These are phyloP conservation scores for Nemania abortiva DNA, from an alignment of 2,329 filamentous ascomycete species.

Conservation along the genomic window DNA sequence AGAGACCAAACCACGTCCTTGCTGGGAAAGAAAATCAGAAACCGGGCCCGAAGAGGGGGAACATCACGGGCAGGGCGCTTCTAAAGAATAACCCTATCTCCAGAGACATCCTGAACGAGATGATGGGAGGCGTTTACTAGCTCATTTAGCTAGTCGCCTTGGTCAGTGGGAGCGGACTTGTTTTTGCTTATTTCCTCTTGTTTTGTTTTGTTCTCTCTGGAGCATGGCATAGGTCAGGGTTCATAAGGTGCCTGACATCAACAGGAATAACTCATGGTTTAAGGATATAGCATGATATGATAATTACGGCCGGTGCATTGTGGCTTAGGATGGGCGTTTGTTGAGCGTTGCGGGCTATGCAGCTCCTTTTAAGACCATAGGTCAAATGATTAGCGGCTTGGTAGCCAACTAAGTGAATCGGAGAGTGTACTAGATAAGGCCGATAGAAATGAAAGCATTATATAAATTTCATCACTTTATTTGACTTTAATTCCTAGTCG, in stretches of 20 bases:
- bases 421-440: too few relatives aligned
- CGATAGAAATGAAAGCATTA: too few relatives aligned
- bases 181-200: too few relatives aligned
- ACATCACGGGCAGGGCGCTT: constrained; percentile 71
- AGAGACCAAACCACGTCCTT: constrained; percentile 18
- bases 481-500: too few relatives aligned
- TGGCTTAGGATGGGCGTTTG: too few relatives aligned
- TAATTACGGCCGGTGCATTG: neutral
- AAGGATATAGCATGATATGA: constrained; percentile 10
- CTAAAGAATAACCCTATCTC: constrained; percentile 76
- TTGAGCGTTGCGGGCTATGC: too few relatives aligned
- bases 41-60: constrained; percentile 65
- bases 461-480: too few relatives aligned
- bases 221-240: constrained; percentile 12
- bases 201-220: constrained; percentile 1
- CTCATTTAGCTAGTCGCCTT: neutral
- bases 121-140: constrained; percentile 56
- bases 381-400: too few relatives aligned
- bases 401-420: too few relatives aligned
- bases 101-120: constrained; percentile 82
- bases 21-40: constrained; percentile 60
- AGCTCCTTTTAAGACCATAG: too few relatives aligned
- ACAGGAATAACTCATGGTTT: constrained; percentile 25
- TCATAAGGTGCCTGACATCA: constrained; percentile 10
- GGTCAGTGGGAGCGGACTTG: constrained; percentile 3